Base-by-base conservation (phyloP, 1,139 yeast genomes). In the Magnusiomyces suaveolens region DNA sequence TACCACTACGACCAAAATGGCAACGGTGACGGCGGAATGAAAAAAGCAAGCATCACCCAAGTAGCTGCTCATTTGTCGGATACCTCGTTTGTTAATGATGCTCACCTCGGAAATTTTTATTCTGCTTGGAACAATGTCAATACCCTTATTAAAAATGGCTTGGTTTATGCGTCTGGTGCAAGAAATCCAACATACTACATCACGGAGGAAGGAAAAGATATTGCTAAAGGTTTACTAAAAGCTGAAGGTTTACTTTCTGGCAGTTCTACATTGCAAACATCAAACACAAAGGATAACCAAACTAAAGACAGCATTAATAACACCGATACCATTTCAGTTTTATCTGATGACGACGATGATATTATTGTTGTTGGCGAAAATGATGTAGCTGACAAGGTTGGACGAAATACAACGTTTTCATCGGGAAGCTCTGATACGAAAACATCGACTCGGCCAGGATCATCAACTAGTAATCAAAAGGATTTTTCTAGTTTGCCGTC, bases 51-150 rank as follows among this genome's bases (percentile, higher is more conserved):
- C 52, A 77, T 89, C 10, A 71, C 78, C 4, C 66, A 76, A 24
- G 65, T 68, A 29, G 95, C 90, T 0, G 70, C 81, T 3, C 77
- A 78, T 2, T 84, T 75, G 64, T 81, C 89, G 58, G 85, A 84
- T 57, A 67, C 77, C 12, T 79, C 94, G 26, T 86, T 89, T 68
- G 75, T 77, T 0, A 64, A 81, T 0, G 84, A 84, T 61, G 82
- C 87, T 1, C 72, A 82, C 0, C 75, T 84, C 1, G 63, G 63
- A 1, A 76, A 76, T 33, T 81, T 76, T 63, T 81, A 87, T 66
- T 80, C 92, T 4, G 90, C 96, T 0, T 90, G 97, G 97, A 75
- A 73, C 46, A 76, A 89, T 14, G 72, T 84, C 47, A 84, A 83
- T 58, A 81, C 83, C 0, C 70, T 92, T 54, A 65, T 80, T 24